Base-by-base conservation (phyloP, 192 early-diverging fungal species). In the Coemansia asiatica region DNA sequence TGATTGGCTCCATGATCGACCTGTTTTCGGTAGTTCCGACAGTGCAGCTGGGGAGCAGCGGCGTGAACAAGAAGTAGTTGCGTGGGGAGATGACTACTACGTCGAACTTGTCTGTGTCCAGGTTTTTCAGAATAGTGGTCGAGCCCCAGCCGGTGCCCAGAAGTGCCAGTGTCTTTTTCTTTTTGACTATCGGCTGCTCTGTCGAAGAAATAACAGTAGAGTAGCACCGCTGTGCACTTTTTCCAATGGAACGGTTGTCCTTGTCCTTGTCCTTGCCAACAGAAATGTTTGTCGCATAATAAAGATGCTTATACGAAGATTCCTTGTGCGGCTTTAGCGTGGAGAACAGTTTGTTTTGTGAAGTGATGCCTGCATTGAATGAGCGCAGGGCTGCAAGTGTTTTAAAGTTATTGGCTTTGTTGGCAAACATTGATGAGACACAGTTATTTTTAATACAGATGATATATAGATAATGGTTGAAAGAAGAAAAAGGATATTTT, bases 61-160 rank as follows among this genome's bases (percentile, higher is more conserved):
- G 94, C 36, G 94, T 96, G 72, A 94, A 92, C 25, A 92, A 74
- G 74, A 94, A 94, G 72, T 93, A 90, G 68, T 93, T 92, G 77
- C 91, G 85, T 13, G 92, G 94, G 18, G 90, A 92, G 0, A 95
- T 81, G 8, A 92, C 89, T 0, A 89, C 85, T 9, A 91, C 85
- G 57, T 94, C 88, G 63, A 88, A 93, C 26, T 75, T 61, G 22
- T 77, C 57, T 31, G 85, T 88, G 74, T 92, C 82, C 38, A 95
- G 64, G 61, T 86, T 86, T 64, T 85, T 83, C 35, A 94, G 67
- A 19, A 94, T 63, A 47, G 90, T 89, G 62, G 89, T 92, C 7
- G 91, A 89, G 68, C 84, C 71, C 74, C 79, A 83, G 25, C 83
- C 84, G 1, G 75, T 74, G 27, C 86, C 84, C 51, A 85, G 58